phyloP scores from a whole-genome alignment of 768 basidiomycete genomes.

The Phaeolepiota aurea region DNA sequence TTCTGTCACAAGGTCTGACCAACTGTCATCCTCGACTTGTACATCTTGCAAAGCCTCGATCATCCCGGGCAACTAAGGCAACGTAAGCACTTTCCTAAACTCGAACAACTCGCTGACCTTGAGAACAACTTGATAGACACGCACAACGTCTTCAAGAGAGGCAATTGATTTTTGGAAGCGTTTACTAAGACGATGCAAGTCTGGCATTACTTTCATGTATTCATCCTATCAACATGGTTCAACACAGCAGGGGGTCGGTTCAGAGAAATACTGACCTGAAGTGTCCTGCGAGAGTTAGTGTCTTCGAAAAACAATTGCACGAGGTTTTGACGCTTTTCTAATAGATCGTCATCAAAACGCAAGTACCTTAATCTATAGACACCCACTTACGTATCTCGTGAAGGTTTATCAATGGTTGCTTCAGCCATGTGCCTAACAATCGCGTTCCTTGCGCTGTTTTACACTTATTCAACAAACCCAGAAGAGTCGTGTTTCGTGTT shows the following conservation, averaged over 20 bases:
- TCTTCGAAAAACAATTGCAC: slow-evolving; percentile 86
- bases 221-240: slow-evolving; percentile 49
- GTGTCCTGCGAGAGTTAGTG: slow-evolving; percentile 52
- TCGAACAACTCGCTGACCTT: slow-evolving; percentile 41
- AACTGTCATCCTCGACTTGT: slow-evolving; percentile 34
- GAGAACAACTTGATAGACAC: slow-evolving; percentile 88
- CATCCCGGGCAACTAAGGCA: slow-evolving; percentile 64
- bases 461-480: slow-evolving; percentile 89
- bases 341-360: neutral
- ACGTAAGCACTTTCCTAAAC: neutral
- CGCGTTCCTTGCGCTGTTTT: slow-evolving; percentile 93
- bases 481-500: slow-evolving; percentile 78
- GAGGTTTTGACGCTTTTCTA: slow-evolving; percentile 80
- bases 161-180: slow-evolving; percentile 82
- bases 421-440: slow-evolving; percentile 85
- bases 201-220: slow-evolving; percentile 85
- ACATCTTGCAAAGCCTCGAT: slow-evolving; percentile 52
- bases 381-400: slow-evolving; percentile 78
- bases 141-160: slow-evolving; percentile 88
- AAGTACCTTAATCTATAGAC: neutral
- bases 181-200: slow-evolving; percentile 87
- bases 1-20: slow-evolving; percentile 51
- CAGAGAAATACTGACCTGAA: slow-evolving; percentile 54
- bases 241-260: neutral
- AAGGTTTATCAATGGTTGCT: slow-evolving; percentile 89